Base-by-base conservation (phyloP, 2,329 filamentous ascomycete species). In the Fusarium sulawesiense region DNA sequence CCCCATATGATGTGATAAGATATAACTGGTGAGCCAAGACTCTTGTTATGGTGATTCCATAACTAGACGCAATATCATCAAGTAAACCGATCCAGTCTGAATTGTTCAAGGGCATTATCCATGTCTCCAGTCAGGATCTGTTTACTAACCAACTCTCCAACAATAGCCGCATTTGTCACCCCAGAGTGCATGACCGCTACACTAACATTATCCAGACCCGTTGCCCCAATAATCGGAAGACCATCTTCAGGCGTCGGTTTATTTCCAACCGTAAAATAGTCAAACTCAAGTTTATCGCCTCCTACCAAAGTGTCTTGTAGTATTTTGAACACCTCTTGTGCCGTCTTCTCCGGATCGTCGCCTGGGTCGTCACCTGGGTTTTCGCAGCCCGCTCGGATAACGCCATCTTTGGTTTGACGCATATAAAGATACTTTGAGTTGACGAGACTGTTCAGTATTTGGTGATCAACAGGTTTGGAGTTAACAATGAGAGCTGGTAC, bases 171-270 rank as follows among this genome's bases (percentile, higher is more conserved):
- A 7, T 70, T 70, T 0, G 67, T 71, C 2, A 71, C 67, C 4
- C 68, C 67, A 27, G 68, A 70, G 41, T 70, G 68, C 67, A 70
- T 70, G 4, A 56, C 67, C 3, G 67, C 68, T n/a, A 70, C 18
- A 37, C 37, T 70, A 4, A 70, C 20, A 6, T 34, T 54, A 4
- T 62, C 53, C 11, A 71, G 6, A 3, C 64, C 68, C 3, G 68
- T 56, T 7, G 37, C 21, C 9, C 68, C 68, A 45, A 71, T 60
- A 11, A 71, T 71, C 7, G 68, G 68, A 12, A 71, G 44, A 3
- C 59, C 41, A 13, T 65, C 64, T 4, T 56, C 27, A 0, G 68
- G 68, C 11, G 61, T 55, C 4, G 68, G 68, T 13, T 68, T 71
- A 2, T 68, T 6, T 5, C 68, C 68, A 12, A 71, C 4, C 0